Evolutionary conservation across 2,329 filamentous ascomycete species (phyloP).

Genomic region (Talaromyces sp.): DNA sequence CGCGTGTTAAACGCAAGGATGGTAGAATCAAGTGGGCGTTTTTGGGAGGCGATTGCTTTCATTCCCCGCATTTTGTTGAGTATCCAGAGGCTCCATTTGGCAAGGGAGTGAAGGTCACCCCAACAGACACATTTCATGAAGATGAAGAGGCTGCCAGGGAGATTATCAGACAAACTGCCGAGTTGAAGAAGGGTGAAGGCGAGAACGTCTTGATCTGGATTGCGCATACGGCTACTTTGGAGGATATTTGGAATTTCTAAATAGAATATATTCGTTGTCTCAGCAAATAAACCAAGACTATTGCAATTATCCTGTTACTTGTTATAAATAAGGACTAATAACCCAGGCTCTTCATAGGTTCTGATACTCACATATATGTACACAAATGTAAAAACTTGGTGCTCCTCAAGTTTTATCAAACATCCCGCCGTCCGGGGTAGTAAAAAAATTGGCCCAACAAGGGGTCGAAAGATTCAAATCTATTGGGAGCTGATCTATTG

Average conservation of each 20-base stretch:
- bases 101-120: conserved; percentile 2
- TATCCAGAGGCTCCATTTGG: conserved; percentile 7
- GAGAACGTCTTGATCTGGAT: conserved; percentile 5
- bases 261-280: too few species aligned
- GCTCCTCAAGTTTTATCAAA: not conserved
- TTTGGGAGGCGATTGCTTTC: conserved; percentile 6
- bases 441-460: not conserved
- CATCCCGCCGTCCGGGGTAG: not conserved
- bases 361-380: too few species aligned
- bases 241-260: conserved; percentile 5
- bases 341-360: too few species aligned
- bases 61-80: not conserved
- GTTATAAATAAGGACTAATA: too few species aligned
- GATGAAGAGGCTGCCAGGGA: conserved; percentile 3
- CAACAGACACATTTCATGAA: conserved; percentile 4
- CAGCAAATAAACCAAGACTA: too few species aligned
- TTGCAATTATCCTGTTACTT: too few species aligned
- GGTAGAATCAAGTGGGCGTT: conserved; percentile 3
- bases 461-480: not conserved
- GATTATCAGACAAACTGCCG: conserved; percentile 1
- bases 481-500: not conserved
- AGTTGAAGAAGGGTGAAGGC: conserved; percentile 3
- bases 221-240: not conserved
- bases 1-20: not conserved
- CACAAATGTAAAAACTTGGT: not conserved